These are phyloP conservation scores for Tricholoma matsutake DNA, from an alignment of 768 basidiomycete genomes.

Conservation along the genomic window DNA sequence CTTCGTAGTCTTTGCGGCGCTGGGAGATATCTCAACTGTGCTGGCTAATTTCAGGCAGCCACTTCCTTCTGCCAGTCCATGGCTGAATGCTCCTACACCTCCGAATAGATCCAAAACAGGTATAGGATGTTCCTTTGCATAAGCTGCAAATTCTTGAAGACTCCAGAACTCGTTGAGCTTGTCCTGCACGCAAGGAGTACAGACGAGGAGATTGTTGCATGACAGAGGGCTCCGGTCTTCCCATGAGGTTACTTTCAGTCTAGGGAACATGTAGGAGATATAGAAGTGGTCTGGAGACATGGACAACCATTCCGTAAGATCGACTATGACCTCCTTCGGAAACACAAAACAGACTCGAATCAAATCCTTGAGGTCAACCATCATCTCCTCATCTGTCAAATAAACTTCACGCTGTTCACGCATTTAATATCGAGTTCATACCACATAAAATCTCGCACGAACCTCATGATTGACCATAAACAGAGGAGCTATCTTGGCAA, in stretches of 20 bases:
- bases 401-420: constrained; percentile 55
- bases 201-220: constrained; percentile 40
- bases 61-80: constrained; percentile 52
- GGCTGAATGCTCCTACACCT: constrained; percentile 61
- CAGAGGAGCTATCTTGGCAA: constrained; percentile 38
- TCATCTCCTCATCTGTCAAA: constrained; percentile 45
- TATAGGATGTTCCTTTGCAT: constrained; percentile 24
- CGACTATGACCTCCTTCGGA: constrained; percentile 25
- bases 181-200: constrained; percentile 39
- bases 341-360: constrained; percentile 49
- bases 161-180: constrained; percentile 26
- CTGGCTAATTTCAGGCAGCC: constrained; percentile 56
- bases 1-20: constrained; percentile 66
- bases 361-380: constrained; percentile 35
- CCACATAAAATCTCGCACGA: constrained; percentile 7
- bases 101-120: constrained; percentile 45
- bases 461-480: constrained; percentile 57
- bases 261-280: constrained; percentile 47
- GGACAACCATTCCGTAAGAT: constrained; percentile 44
- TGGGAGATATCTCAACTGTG: constrained; percentile 72
- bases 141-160: constrained; percentile 32
- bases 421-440: constrained; percentile 1
- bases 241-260: constrained; percentile 39
- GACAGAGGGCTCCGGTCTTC: constrained; percentile 26
- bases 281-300: constrained; percentile 60